Evolutionary conservation across 2,329 filamentous ascomycete species (phyloP).

Genomic region (Trichophyton simii): DNA sequence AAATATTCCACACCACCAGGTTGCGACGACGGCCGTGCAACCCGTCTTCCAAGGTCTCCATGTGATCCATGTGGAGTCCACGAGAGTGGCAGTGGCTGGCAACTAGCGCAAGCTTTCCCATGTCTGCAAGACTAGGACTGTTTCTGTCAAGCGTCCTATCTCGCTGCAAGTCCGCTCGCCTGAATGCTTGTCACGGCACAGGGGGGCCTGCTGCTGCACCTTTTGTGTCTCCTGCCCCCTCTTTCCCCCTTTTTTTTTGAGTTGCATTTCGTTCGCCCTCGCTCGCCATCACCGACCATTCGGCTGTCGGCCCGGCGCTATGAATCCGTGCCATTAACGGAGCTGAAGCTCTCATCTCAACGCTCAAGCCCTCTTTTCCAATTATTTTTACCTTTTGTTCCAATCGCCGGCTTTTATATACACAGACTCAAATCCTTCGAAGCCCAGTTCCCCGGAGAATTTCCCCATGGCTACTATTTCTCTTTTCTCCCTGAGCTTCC

Average conservation of each 20-base stretch:
- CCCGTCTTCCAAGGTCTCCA: neutral
- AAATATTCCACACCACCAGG: neutral
- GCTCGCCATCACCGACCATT: neutral
- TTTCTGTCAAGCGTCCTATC: neutral
- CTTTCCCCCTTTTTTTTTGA: neutral
- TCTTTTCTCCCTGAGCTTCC: neutral
- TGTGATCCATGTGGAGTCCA: slow-evolving; percentile 4
- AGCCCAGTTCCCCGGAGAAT: slow-evolving; percentile 1
- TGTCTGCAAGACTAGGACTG: neutral
- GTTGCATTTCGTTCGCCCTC: neutral
- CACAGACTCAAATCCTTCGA: neutral
- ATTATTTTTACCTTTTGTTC: neutral
- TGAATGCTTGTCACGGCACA: neutral
- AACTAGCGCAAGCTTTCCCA: neutral
- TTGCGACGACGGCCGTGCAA: neutral
- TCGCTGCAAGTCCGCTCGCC: neutral
- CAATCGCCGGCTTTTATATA: too few relatives aligned
- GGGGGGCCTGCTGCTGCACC: neutral
- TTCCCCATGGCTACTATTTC: neutral
- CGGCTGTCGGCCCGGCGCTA: neutral
- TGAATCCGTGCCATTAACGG: neutral
- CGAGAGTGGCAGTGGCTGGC: neutral
- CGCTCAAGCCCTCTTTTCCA: neutral
- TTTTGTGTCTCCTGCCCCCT: neutral
- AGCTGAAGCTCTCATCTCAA: neutral